phyloP scores from a whole-genome alignment of 495 filamentous ascomycete species.

The Aspergillus haitiensis region DNA sequence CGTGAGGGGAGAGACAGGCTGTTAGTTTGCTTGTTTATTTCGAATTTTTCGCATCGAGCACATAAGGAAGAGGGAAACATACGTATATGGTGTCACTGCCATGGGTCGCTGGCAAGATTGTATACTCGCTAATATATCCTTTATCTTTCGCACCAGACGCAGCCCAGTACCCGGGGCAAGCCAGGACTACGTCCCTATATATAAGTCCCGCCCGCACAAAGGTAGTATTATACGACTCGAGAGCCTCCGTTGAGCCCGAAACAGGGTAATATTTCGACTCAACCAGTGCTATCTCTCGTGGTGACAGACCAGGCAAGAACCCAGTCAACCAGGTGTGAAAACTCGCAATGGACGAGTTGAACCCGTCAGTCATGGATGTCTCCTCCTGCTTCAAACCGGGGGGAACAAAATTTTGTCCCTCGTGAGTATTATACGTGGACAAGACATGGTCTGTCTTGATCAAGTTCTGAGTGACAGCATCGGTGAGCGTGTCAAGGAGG shows the following conservation, averaged over 20 bases:
- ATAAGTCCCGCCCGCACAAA: constrained; percentile 53
- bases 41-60: background rate
- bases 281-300: constrained; percentile 36
- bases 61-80: constrained; percentile 24
- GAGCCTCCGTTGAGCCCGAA: constrained; percentile 42
- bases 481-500: constrained; percentile 45
- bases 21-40: background rate
- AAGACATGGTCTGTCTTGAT: constrained; percentile 51
- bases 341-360: constrained; percentile 45
- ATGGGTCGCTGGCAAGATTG: constrained; percentile 58
- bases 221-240: constrained; percentile 46
- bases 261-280: constrained; percentile 48
- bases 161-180: constrained; percentile 61
- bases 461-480: constrained; percentile 36
- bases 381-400: constrained; percentile 36
- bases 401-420: constrained; percentile 61
- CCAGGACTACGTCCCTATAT: constrained; percentile 58
- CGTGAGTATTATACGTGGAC: constrained; percentile 59
- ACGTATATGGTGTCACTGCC: constrained; percentile 60
- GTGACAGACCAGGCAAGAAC: constrained; percentile 51
- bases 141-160: constrained; percentile 42
- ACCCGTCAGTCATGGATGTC: constrained; percentile 34
- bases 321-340: constrained; percentile 53
- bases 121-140: constrained; percentile 59
- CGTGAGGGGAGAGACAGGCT: background rate